phyloP scores from a whole-genome alignment of 2,329 filamentous ascomycete species.

The Aspergillus caelatus region DNA sequence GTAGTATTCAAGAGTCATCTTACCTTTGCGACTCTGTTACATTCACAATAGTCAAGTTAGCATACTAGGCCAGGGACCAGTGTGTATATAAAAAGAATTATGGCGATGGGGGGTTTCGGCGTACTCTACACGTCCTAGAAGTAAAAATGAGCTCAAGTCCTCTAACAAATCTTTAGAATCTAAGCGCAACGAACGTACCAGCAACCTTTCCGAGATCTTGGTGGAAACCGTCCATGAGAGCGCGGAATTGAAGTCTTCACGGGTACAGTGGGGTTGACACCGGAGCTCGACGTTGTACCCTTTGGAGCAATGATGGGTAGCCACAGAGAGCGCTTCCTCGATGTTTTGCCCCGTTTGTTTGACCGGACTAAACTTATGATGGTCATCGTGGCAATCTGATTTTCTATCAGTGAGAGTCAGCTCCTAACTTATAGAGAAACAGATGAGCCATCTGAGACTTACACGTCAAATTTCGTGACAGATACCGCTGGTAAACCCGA shows the following conservation, averaged over 20 bases:
- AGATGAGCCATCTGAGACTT: not conserved
- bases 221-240: constrained; percentile 52
- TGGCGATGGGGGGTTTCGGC: constrained; percentile 14
- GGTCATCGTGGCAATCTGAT: constrained; percentile 32
- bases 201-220: constrained; percentile 57
- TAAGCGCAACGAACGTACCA: constrained; percentile 43
- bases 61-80: constrained; percentile 4
- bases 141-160: constrained; percentile 12
- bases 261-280: constrained; percentile 22
- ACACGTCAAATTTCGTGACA: not conserved
- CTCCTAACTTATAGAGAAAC: too few species aligned
- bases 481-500: not conserved
- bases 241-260: constrained; percentile 37
- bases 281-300: constrained; percentile 34
- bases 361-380: constrained; percentile 40
- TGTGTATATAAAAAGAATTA: not conserved
- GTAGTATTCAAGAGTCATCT: constrained; percentile 14
- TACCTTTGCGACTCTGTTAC: constrained; percentile 45
- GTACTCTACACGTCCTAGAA: constrained; percentile 48
- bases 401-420: not conserved
- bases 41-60: constrained; percentile 14
- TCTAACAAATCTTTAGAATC: not conserved
- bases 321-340: constrained; percentile 40
- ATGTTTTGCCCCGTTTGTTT: constrained; percentile 38
- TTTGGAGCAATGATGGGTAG: constrained; percentile 51